phyloP scores from a whole-genome alignment of 345 rosid genomes.

The Boechera stricta region DNA sequence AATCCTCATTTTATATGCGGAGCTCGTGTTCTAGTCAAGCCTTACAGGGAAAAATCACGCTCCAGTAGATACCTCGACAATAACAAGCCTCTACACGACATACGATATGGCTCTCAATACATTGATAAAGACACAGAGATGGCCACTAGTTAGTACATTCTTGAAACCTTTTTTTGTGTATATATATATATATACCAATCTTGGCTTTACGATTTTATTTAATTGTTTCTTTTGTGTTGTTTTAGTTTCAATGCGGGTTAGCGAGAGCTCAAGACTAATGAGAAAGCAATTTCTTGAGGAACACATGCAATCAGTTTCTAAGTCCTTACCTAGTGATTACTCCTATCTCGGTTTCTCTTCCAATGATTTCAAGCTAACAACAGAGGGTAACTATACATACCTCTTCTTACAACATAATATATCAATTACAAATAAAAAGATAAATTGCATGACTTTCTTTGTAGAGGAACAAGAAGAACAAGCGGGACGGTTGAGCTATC shows the following conservation, averaged over 20 bases:
- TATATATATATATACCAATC: too few relatives aligned
- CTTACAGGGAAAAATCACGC: slow-evolving; percentile 88
- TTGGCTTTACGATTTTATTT: slow-evolving; percentile 13
- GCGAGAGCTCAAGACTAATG: slow-evolving; percentile 54
- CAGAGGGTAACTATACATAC: slow-evolving; percentile 53
- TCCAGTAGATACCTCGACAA: slow-evolving; percentile 57
- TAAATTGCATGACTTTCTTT: background rate
- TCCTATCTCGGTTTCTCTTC: slow-evolving; percentile 60
- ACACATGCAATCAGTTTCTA: slow-evolving; percentile 47
- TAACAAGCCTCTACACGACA: slow-evolving; percentile 60
- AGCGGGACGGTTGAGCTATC: slow-evolving; percentile 55
- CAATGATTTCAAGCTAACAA: slow-evolving; percentile 52
- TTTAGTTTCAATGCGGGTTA: slow-evolving; percentile 50
- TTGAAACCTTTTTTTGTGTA: background rate
- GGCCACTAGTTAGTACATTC: slow-evolving; percentile 50
- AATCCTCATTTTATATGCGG: slow-evolving; percentile 91
- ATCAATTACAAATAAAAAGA: too few relatives aligned
- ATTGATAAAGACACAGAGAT: slow-evolving; percentile 68
- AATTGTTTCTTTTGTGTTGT: slow-evolving; percentile 3
- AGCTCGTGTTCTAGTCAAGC: slow-evolving; percentile 95
- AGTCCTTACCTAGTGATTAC: slow-evolving; percentile 47
- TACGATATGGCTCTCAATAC: slow-evolving; percentile 52
- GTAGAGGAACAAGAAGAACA: slow-evolving; percentile 52
- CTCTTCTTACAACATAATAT: background rate
- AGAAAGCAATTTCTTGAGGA: slow-evolving; percentile 43